phyloP scores from a whole-genome alignment of 1,284 basidiomycete species.

The Ganoderma lingzhi region DNA sequence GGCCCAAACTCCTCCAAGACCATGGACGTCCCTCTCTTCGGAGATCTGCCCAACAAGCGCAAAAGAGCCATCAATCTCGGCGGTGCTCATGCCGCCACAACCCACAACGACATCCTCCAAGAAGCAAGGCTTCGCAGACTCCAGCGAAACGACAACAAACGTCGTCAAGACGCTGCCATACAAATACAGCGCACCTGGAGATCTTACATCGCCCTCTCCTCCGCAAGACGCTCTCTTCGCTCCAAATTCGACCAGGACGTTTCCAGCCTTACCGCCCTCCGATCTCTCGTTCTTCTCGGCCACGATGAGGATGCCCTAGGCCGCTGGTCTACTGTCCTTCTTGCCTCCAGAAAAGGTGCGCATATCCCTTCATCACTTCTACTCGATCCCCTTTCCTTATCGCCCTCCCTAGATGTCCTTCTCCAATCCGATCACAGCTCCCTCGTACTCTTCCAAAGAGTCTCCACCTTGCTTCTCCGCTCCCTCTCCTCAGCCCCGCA shows the following conservation, averaged over 20 bases:
- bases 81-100: constrained; percentile 59
- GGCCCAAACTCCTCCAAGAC: not conserved
- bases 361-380: too few relatives aligned
- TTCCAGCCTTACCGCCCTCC: constrained; percentile 58
- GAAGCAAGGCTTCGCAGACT: constrained; percentile 65
- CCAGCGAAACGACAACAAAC: constrained; percentile 63
- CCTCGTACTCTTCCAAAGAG: constrained; percentile 62
- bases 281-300: constrained; percentile 68
- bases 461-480: constrained; percentile 56
- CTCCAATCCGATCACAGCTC: constrained; percentile 58
- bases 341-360: constrained; percentile 50
- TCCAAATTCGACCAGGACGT: constrained; percentile 57
- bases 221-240: constrained; percentile 52
- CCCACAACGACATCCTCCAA: constrained; percentile 64
- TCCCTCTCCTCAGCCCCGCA: constrained; percentile 56
- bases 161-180: constrained; percentile 62
- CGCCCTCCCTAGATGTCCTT: constrained; percentile 47
- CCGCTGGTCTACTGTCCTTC: constrained; percentile 58
- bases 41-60: constrained; percentile 50
- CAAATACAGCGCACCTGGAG: constrained; percentile 78
- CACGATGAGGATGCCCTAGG: constrained; percentile 61
- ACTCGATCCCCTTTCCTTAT: constrained; percentile 4
- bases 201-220: constrained; percentile 51
- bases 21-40: constrained; percentile 48
- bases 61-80: constrained; percentile 82